These are phyloP conservation scores for Fusarium siculi DNA, from an alignment of 2,329 filamentous ascomycete genomes.

Conservation along the genomic window DNA sequence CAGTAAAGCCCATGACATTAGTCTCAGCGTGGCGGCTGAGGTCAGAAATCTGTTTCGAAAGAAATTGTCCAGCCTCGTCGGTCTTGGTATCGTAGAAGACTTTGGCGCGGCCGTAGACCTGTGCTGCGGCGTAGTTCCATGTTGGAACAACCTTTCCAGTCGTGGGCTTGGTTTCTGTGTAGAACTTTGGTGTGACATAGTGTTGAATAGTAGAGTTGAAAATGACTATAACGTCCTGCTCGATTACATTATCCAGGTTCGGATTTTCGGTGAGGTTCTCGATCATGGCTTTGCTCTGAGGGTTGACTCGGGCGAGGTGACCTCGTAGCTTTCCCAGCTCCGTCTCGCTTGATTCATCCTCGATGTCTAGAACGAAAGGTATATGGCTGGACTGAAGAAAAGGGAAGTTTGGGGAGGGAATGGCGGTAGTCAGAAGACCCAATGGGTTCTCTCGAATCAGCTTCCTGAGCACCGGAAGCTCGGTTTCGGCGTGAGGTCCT, in stretches of 20 bases:
- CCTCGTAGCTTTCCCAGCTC: conserved; percentile 63
- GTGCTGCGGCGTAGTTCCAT: conserved; percentile 75
- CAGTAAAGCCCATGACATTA: conserved; percentile 66
- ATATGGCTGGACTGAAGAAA: conserved; percentile 70
- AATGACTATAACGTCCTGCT: conserved; percentile 69
- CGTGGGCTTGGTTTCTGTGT: conserved; percentile 70
- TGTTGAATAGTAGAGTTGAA: conserved; percentile 69
- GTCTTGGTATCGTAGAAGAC: conserved; percentile 63
- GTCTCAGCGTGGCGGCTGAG: conserved; percentile 63
- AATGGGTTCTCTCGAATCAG: conserved; percentile 70
- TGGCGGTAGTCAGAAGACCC: conserved; percentile 71
- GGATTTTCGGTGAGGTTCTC: conserved; percentile 49
- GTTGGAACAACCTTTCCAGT: conserved; percentile 76
- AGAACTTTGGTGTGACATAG: conserved; percentile 77
- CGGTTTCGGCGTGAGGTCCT: conserved; percentile 61
- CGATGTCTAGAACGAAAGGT: conserved; percentile 66
- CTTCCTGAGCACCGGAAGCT: conserved; percentile 60
- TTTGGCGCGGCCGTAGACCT: conserved; percentile 68
- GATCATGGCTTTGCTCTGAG: conserved; percentile 70
- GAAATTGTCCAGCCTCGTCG: conserved; percentile 55
- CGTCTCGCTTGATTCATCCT: conserved; percentile 53
- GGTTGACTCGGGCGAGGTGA: conserved; percentile 71
- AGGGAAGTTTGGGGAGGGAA: conserved; percentile 59
- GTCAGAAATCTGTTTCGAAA: conserved; percentile 63
- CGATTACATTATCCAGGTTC: conserved; percentile 45